phyloP scores from a whole-genome alignment of 169 alveolate species.

The Plasmodium falciparum region DNA sequence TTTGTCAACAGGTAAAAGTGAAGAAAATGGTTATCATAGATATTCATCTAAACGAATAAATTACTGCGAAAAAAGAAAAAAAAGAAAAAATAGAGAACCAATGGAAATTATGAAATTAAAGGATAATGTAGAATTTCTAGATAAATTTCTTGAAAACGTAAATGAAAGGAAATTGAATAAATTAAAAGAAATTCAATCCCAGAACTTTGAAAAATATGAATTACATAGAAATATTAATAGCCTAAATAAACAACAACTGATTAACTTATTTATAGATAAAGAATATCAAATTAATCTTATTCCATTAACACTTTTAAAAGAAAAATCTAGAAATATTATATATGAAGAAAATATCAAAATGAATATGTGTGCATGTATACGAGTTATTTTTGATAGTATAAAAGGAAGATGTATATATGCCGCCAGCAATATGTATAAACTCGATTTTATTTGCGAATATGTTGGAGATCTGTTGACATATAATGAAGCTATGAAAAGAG shows the following conservation, averaged over 20 bases:
- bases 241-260: slow-evolving; percentile 37
- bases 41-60: neutral
- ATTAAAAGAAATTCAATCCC: slow-evolving; percentile 23
- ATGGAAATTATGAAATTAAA: slow-evolving; percentile 55
- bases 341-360: slow-evolving; percentile 67
- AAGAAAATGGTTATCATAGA: neutral
- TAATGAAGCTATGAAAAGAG: slow-evolving; percentile 87
- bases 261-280: slow-evolving; percentile 50
- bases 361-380: slow-evolving; percentile 74
- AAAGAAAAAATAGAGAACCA: slow-evolving; percentile 12
- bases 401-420: slow-evolving; percentile 92
- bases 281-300: slow-evolving; percentile 40
- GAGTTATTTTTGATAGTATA: slow-evolving; percentile 42
- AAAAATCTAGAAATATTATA: slow-evolving; percentile 46
- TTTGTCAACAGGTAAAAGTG: neutral
- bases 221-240: slow-evolving; percentile 38
- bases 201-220: slow-evolving; percentile 40
- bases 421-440: slow-evolving; percentile 87
- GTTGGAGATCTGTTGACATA: slow-evolving; percentile 89
- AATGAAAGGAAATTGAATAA: slow-evolving; percentile 43
- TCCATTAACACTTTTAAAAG: slow-evolving; percentile 60
- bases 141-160: slow-evolving; percentile 56
- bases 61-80: slow-evolving; percentile 6
- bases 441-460: slow-evolving; percentile 89
- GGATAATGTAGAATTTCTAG: slow-evolving; percentile 50